phyloP scores from a whole-genome alignment of 73 alveolate genomes.

The Blepharisma japonicum region DNA sequence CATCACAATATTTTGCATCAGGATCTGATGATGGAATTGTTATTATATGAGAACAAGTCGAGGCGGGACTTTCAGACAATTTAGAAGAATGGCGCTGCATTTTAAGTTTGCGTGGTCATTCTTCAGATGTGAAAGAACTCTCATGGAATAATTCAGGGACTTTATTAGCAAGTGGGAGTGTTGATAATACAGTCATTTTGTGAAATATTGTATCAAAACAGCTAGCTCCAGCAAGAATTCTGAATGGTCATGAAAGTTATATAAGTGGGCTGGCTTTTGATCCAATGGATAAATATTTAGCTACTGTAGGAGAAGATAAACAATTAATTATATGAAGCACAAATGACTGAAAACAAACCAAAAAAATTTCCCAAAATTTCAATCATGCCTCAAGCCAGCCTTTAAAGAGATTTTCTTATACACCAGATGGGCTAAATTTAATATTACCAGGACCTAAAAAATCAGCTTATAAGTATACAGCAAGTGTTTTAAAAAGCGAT shows the following conservation, averaged over 20 bases:
- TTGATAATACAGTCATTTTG: neutral
- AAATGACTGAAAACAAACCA: neutral
- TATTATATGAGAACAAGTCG: too few relatives aligned
- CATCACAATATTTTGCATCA: too few relatives aligned
- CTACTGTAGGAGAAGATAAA: neutral
- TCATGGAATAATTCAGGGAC: neutral
- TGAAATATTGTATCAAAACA: neutral
- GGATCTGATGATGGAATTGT: too few relatives aligned
- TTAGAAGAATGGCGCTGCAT: too few relatives aligned
- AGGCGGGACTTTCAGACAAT: too few relatives aligned
- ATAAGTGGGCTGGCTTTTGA: neutral
- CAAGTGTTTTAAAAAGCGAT: neutral
- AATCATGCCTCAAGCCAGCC: conserved; percentile 6
- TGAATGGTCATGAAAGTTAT: neutral
- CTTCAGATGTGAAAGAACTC: neutral
- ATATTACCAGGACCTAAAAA: conserved; percentile 18
- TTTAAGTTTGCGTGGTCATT: neutral
- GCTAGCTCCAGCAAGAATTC: neutral
- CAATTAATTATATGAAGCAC: neutral
- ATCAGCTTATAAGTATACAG: neutral
- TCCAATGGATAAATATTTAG: neutral
- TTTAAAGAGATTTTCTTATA: neutral
- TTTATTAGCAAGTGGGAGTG: neutral
- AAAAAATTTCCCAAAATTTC: neutral
- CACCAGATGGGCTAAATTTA: conserved; percentile 20